Evolutionary conservation across 2,329 filamentous ascomycete species (phyloP), one percentile per base, ranked within the genome.

Genomic region (Arachnomyces sp.): DNA sequence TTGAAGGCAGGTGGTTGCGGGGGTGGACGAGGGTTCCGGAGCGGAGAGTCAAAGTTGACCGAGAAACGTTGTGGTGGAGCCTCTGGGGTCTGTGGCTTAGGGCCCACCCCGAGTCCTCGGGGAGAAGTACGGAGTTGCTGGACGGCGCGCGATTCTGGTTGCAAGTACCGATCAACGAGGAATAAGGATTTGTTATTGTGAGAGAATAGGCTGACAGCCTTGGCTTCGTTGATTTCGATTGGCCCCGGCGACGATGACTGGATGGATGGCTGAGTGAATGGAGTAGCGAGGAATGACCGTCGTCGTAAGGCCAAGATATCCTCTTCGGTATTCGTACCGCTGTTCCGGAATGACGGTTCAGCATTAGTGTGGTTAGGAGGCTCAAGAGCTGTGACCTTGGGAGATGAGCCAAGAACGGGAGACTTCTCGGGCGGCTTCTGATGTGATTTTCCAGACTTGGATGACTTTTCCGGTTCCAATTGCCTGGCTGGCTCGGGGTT

Each of bases 101-200:
- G 35, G 32, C 39, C 36, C 17, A 38, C 34, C 15, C 38, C 31
- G 21, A 43, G n/a, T 12, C 42, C 43, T 21, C 42, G 30, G 16
- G 42, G 37, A 33, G 49, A 29, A 13, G 47, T 51, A 29, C 52
- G 56, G 17, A 58, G 45, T 11, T 48, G 49, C 32, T 51, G 56
- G n/a, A 61, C 53, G 16, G 51, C 53, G 12, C 43, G 55, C 7
- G 59, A 54, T 31, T 59, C 55, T 7, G 50, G 40, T 17, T 58
- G 54, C 34, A 56, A 48, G 34, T 58, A 54, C 40, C 76, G 72
- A 49, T 82, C 73, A n/a, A 82, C 73, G n/a, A 82, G 59, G n/a
- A 81, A 62, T 4, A 82, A 59, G 5, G 76, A 80, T 32, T 75
- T 63, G 47, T 82, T 82, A 56, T 78, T 77, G 57, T 82, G 78